A percentile compares a stretch with the other conserved stretches of the same genome.
These are phyloP conservation scores for Dactylonectria estremocensis DNA, from an alignment of 2,329 filamentous ascomycete genomes.

Conservation along the genomic window DNA sequence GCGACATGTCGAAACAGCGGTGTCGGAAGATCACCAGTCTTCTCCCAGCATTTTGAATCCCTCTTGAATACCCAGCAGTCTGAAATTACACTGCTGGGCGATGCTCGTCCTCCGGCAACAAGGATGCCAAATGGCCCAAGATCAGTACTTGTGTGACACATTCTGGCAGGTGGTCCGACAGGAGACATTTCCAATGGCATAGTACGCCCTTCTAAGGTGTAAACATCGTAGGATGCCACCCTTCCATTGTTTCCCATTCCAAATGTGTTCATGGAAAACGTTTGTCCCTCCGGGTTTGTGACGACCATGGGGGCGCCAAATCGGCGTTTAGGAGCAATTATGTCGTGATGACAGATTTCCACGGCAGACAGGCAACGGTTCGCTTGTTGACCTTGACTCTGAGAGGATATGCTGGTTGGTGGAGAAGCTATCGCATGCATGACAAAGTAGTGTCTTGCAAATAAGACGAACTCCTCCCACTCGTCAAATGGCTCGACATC, in stretches of 20 bases:
- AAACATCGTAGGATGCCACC: constrained; percentile 67
- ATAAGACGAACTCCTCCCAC: constrained; percentile 94
- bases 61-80: constrained; percentile 84
- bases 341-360: constrained; percentile 31
- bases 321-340: constrained; percentile 61
- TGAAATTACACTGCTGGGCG: constrained; percentile 76
- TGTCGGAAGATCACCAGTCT: constrained; percentile 75
- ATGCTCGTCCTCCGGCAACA: constrained; percentile 83
- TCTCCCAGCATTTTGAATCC: constrained; percentile 70
- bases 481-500: constrained; percentile 89
- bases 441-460: constrained; percentile 87
- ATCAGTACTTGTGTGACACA: constrained; percentile 84
- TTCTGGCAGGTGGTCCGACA: constrained; percentile 59
- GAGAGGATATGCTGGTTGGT: constrained; percentile 5
- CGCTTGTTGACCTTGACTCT: background rate
- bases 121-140: constrained; percentile 72
- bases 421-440: constrained; percentile 68
- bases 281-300: constrained; percentile 57
- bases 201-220: constrained; percentile 45
- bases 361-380: constrained; percentile 8
- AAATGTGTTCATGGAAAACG: constrained; percentile 61
- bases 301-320: constrained; percentile 71
- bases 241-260: constrained; percentile 63
- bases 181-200: constrained; percentile 47
- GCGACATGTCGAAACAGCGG: constrained; percentile 84